Evolutionary conservation across 345 rosid species (phyloP).

Genomic region (Rhodamnia rubescens): DNA sequence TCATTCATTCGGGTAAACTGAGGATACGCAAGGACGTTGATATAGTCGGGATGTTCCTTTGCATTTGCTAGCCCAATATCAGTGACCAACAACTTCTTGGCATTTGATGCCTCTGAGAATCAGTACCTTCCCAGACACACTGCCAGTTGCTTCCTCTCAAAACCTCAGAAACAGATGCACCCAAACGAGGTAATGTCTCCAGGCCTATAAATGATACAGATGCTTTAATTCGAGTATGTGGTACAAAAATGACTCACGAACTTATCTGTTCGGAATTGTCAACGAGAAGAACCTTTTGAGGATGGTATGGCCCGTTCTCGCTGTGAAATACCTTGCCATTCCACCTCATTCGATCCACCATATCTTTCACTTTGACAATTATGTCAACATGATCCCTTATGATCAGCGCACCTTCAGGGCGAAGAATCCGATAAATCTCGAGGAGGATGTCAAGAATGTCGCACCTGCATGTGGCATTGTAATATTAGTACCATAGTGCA

Average conservation of each 20-base stretch:
- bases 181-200: not conserved
- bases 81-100: not conserved
- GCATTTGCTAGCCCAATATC: not conserved
- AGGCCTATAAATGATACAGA: not conserved
- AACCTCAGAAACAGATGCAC: not conserved
- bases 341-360: conserved; percentile 38
- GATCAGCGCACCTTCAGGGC: conserved; percentile 46
- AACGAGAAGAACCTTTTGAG: conserved; percentile 30
- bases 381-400: conserved; percentile 42
- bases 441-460: conserved; percentile 40
- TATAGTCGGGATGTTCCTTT: not conserved
- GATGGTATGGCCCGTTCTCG: conserved; percentile 29
- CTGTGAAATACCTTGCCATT: conserved; percentile 23
- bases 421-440: conserved; percentile 50
- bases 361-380: conserved; percentile 29
- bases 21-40: not conserved
- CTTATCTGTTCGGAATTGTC: conserved; percentile 5
- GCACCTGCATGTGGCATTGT: conserved; percentile 28
- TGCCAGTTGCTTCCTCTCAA: not conserved
- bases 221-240: not conserved
- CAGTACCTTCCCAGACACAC: not conserved
- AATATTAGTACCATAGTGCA: not conserved
- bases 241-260: not conserved
- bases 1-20: not conserved
- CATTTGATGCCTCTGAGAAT: not conserved